These are phyloP conservation scores for Phytopythium kandeliae DNA, from an alignment of 352 stramenopile genomes.

Conservation along the genomic window DNA sequence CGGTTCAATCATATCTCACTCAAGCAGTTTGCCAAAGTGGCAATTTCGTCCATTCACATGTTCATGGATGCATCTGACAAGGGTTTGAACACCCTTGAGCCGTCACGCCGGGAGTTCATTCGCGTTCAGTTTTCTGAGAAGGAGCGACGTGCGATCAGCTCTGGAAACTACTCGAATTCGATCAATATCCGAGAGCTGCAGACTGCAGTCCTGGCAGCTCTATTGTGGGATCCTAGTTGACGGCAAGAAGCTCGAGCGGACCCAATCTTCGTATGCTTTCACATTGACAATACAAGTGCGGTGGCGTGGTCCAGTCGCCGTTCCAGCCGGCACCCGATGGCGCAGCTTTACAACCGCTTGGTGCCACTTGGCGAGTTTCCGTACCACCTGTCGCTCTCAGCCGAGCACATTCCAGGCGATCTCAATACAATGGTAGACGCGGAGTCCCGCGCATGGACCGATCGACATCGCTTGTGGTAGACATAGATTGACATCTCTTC, in stretches of 20 bases:
- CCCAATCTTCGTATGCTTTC: slow-evolving; percentile 5
- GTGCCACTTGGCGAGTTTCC: slow-evolving; percentile 12
- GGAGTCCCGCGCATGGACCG: slow-evolving; percentile 9
- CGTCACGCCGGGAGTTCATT: slow-evolving; percentile 6
- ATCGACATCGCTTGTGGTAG: not conserved
- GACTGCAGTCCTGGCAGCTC: slow-evolving; percentile 7
- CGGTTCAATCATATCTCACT: slow-evolving; percentile 11
- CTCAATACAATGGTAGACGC: slow-evolving; percentile 12
- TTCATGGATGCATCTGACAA: slow-evolving; percentile 15
- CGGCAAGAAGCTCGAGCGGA: not conserved
- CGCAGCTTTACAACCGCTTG: slow-evolving; percentile 11
- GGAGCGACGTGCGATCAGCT: no score
- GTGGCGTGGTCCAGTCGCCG: slow-evolving; percentile 5
- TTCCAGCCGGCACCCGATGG: not conserved
- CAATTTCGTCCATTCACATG: slow-evolving; percentile 5
- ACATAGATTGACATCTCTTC: slow-evolving; percentile 13
- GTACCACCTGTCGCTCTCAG: slow-evolving; percentile 8
- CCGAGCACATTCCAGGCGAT: slow-evolving; percentile 13
- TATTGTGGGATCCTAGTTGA: slow-evolving; percentile 7
- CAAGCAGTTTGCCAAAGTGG: not conserved
- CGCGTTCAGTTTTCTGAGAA: slow-evolving; percentile 8
- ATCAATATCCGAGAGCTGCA: slow-evolving; percentile 18
- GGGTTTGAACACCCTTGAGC: slow-evolving; percentile 11
- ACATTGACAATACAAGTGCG: slow-evolving; percentile 14
- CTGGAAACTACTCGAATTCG: no score